Conservation (phyloP, 208 protist species). For the Acanthamoeba lenticulata region DNA sequence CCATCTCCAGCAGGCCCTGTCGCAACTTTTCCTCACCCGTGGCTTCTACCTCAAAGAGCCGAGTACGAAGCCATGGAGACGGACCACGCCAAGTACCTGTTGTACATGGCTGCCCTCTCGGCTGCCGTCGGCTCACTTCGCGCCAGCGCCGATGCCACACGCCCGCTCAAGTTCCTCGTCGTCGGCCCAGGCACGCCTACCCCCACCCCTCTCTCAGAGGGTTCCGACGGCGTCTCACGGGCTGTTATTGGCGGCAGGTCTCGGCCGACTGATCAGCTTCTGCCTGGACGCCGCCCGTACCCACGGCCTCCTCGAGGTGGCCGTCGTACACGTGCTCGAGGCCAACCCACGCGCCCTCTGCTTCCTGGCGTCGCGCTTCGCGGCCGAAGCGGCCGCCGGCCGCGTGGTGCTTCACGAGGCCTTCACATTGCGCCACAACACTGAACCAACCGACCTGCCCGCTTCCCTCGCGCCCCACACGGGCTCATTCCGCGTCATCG, state of each 20-base stretch:
- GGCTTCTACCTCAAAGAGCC: neutral
- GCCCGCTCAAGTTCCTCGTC: neutral
- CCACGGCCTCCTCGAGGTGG: neutral
- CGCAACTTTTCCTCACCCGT: neutral
- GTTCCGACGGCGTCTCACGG: too few relatives aligned
- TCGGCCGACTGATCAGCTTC: neutral
- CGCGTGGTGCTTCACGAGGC: neutral
- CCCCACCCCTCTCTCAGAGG: too few relatives aligned
- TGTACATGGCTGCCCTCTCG: neutral
- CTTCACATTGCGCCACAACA: neutral
- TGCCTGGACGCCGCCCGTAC: neutral
- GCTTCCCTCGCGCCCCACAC: neutral
- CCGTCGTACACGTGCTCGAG: neutral
- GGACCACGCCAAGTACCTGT: neutral
- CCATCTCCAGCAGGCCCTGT: neutral
- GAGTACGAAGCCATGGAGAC: slow-evolving; percentile 5
- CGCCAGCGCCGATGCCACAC: neutral
- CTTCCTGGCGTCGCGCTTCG: neutral
- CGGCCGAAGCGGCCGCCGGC: neutral
- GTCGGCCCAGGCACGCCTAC: neutral
- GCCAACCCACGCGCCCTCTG: neutral
- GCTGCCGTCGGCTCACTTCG: neutral
- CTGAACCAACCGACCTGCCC: neutral
- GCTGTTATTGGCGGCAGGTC: neutral
- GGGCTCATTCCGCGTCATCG: neutral